Conservation (phyloP, 2,329 filamentous ascomycete genomes). For the Podosphaera fusca region DNA sequence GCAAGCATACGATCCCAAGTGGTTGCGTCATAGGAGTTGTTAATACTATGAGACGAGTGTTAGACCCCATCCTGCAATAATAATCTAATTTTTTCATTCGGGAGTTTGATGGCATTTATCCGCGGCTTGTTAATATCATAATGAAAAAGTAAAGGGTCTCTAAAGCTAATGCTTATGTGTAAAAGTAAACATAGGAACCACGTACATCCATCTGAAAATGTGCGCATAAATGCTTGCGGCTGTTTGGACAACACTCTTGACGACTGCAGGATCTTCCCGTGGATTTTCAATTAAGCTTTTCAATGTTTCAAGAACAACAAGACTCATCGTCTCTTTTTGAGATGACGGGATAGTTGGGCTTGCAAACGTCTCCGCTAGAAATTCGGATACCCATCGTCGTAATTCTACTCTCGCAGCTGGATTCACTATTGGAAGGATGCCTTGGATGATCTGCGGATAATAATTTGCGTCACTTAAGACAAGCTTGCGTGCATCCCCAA, state of each 20-base stretch:
- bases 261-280: slow-evolving; percentile 55
- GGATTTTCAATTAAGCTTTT: slow-evolving; percentile 44
- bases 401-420: slow-evolving; percentile 53
- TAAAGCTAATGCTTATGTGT: neutral
- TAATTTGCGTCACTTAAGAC: slow-evolving; percentile 69
- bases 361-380: slow-evolving; percentile 85
- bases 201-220: slow-evolving; percentile 84
- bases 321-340: slow-evolving; percentile 60
- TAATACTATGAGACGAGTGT: slow-evolving; percentile 36
- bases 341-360: slow-evolving; percentile 59
- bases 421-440: slow-evolving; percentile 77
- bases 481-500: slow-evolving; percentile 74
- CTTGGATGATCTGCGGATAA: slow-evolving; percentile 79
- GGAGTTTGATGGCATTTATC: too few relatives aligned
- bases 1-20: slow-evolving; percentile 73
- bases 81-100: too few relatives aligned
- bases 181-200: slow-evolving; percentile 16
- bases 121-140: neutral
- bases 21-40: slow-evolving; percentile 57
- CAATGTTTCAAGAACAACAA: slow-evolving; percentile 57
- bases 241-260: slow-evolving; percentile 71
- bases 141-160: neutral
- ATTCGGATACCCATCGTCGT: slow-evolving; percentile 88
- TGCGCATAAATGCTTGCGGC: slow-evolving; percentile 84
- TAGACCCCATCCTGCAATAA: slow-evolving; percentile 7